Conservation (phyloP, 805 yeast genomes). For the Yueomyces sinensis region DNA sequence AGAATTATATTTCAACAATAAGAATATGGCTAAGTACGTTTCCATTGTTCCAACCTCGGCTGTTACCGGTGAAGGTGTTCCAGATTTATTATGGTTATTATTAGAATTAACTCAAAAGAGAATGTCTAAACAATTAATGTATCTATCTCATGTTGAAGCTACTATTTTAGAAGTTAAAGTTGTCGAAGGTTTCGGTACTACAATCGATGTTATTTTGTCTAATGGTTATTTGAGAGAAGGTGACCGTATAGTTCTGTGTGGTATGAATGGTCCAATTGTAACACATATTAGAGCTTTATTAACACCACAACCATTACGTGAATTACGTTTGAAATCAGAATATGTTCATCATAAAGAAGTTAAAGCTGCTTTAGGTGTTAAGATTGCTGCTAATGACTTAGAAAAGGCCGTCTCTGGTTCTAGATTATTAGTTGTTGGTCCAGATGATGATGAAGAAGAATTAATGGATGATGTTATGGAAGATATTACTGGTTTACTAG, state of each 20-base stretch:
- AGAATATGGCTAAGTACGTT: constrained; percentile 83
- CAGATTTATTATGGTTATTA: constrained; percentile 91
- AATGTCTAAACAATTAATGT: constrained; percentile 97
- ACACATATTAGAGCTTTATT: constrained; percentile 90
- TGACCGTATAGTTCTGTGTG: constrained; percentile 90
- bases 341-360: constrained; percentile 95
- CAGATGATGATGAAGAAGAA: constrained; percentile 96
- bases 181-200: constrained; percentile 96
- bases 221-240: constrained; percentile 93
- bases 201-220: constrained; percentile 95
- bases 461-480: constrained; percentile 98
- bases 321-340: constrained; percentile 90
- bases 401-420: constrained; percentile 99
- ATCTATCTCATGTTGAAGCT: constrained; percentile 80
- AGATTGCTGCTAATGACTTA: constrained; percentile 93
- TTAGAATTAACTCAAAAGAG: constrained; percentile 94
- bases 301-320: constrained; percentile 97
- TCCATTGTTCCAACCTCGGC: constrained; percentile 98
- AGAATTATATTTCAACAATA: constrained; percentile 90
- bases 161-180: constrained; percentile 96
- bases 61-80: constrained; percentile 99
- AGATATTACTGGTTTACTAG: constrained; percentile 86
- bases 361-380: constrained; percentile 97
- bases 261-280: constrained; percentile 96
- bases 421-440: constrained; percentile 85